Conservation (phyloP, 257 asterid genomes). For the Nicotiana benthamiana region DNA sequence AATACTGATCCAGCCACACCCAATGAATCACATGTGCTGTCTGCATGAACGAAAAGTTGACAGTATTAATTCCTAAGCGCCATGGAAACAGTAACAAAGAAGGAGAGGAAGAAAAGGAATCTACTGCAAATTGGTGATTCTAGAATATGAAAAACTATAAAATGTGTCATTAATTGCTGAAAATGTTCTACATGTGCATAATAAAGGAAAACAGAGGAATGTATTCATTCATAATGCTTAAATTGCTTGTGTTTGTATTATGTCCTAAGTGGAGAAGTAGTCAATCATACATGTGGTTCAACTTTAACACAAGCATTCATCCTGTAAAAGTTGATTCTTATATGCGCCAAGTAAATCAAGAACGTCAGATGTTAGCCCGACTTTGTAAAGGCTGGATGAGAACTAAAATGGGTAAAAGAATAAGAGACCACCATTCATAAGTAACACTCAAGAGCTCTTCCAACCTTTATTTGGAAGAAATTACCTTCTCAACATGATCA, state of each 20-base stretch:
- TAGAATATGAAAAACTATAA: neutral
- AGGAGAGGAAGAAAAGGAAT: conserved; percentile 7
- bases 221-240: neutral
- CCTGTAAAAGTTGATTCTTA: neutral
- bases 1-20: conserved; percentile 65
- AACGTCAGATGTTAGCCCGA: neutral
- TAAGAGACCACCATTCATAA: neutral
- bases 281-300: neutral
- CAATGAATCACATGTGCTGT: conserved; percentile 77
- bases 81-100: neutral
- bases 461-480: neutral
- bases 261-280: neutral
- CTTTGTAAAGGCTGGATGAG: neutral
- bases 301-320: neutral
- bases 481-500: conserved; percentile 92
- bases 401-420: neutral
- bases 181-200: neutral
- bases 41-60: conserved; percentile 20
- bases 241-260: neutral
- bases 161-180: neutral
- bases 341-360: neutral
- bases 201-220: neutral
- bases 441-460: neutral
- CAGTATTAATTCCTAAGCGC: neutral
- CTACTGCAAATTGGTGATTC: neutral